A percentile compares a stretch with the other conserved stretches of the same genome.
These are phyloP conservation scores for Acanthamoeba royreba DNA, from an alignment of 208 protist species.

Conservation along the genomic window DNA sequence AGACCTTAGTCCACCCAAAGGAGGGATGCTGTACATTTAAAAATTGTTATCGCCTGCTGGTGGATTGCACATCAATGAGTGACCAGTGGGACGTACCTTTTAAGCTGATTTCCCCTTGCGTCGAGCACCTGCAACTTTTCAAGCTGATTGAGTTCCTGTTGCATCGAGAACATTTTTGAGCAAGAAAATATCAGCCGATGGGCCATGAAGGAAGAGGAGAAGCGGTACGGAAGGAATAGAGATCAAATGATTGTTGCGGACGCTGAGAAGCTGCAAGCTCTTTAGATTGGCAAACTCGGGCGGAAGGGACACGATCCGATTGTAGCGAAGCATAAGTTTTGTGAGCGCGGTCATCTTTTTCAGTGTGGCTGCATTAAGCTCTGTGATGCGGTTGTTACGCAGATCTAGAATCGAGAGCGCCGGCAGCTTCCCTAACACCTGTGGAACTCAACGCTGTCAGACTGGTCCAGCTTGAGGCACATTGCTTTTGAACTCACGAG, in stretches of 20 bases:
- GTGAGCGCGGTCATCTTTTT: conserved; percentile 1
- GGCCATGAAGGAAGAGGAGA: background rate
- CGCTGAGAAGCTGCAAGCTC: background rate
- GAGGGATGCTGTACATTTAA: background rate
- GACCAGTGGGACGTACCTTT: too few species aligned
- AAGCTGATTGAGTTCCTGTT: background rate
- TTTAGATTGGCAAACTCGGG: background rate
- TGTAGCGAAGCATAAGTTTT: conserved; percentile 4
- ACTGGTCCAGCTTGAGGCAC: background rate
- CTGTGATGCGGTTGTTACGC: background rate
- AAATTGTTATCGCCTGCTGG: background rate
- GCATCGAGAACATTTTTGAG: too few species aligned
- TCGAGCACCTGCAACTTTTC: background rate
- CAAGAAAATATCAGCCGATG: background rate
- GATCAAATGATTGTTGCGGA: background rate
- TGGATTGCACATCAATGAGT: too few species aligned
- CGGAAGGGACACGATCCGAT: background rate
- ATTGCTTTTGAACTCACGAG: too few species aligned
- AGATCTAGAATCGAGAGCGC: background rate
- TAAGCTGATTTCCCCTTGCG: background rate
- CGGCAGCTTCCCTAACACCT: background rate
- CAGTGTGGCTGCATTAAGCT: background rate
- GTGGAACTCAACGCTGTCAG: background rate
- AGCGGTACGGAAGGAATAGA: background rate
- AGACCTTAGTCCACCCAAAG: background rate